These are phyloP conservation scores for Curvularia spicifera DNA, from an alignment of 2,329 filamentous ascomycete genomes.

Conservation along the genomic window DNA sequence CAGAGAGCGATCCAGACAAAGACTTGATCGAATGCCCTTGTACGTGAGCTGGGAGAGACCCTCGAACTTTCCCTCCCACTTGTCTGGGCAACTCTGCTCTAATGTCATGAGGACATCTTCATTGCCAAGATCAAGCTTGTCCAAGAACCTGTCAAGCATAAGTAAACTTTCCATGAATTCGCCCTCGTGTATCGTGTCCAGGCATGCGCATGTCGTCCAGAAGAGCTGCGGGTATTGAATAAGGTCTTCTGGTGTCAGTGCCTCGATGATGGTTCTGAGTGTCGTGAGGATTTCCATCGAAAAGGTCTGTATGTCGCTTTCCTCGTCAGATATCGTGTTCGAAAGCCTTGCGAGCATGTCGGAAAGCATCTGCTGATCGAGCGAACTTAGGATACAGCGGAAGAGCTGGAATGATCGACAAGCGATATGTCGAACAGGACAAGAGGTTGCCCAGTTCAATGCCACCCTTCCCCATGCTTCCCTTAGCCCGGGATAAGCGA, in stretches of 20 bases:
- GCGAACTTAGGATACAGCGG: slow-evolving; percentile 85
- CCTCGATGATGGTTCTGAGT: slow-evolving; percentile 86
- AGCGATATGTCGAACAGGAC: slow-evolving; percentile 90
- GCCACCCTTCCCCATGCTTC: slow-evolving; percentile 91
- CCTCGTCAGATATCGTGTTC: slow-evolving; percentile 95
- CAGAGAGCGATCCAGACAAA: slow-evolving; percentile 79
- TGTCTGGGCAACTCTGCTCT: slow-evolving; percentile 77
- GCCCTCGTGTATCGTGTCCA: slow-evolving; percentile 94
- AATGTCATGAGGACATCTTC: slow-evolving; percentile 72
- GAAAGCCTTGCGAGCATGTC: slow-evolving; percentile 96
- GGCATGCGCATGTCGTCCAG: slow-evolving; percentile 95
- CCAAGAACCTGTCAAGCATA: slow-evolving; percentile 87
- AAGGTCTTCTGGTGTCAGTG: slow-evolving; percentile 78
- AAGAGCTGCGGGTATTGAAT: slow-evolving; percentile 93
- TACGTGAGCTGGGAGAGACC: slow-evolving; percentile 86
- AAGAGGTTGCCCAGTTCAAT: slow-evolving; percentile 94
- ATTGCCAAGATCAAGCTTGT: slow-evolving; percentile 80
- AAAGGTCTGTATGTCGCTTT: slow-evolving; percentile 91
- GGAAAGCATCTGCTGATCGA: slow-evolving; percentile 92
- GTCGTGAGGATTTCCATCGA: slow-evolving; percentile 98
- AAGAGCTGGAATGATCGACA: slow-evolving; percentile 98
- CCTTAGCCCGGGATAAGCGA: slow-evolving; percentile 83
- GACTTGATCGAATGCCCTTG: slow-evolving; percentile 87
- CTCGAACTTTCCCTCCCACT: slow-evolving; percentile 89
- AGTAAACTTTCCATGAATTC: slow-evolving; percentile 91